A percentile compares a stretch with the other conserved stretches of the same genome.
phyloP scores from a whole-genome alignment of 2,329 filamentous ascomycete genomes.

The Cladosporium phlei region DNA sequence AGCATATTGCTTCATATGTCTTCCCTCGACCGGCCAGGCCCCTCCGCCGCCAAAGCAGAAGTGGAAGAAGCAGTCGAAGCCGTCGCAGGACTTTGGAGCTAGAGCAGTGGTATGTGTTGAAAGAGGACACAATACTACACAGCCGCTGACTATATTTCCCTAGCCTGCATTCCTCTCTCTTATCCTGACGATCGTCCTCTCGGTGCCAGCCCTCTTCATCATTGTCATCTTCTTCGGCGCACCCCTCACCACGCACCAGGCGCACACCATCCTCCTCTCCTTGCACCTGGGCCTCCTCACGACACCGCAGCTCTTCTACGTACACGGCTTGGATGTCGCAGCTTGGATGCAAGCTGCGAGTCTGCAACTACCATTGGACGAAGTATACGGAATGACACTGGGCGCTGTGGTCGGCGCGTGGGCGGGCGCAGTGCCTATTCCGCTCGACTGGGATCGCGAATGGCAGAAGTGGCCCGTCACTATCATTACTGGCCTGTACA shows the following conservation, averaged over 20 bases:
- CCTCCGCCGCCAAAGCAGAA: slow-evolving; percentile 42
- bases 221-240: slow-evolving; percentile 85
- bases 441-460: slow-evolving; percentile 96
- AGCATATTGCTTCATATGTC: slow-evolving; percentile 53
- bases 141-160: slow-evolving; percentile 10
- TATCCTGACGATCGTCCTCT: slow-evolving; percentile 51
- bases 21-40: slow-evolving; percentile 49
- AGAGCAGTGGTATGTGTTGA: slow-evolving; percentile 39
- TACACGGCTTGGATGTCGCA: slow-evolving; percentile 68
- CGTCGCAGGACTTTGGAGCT: slow-evolving; percentile 40
- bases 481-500: slow-evolving; percentile 75
- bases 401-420: slow-evolving; percentile 78
- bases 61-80: slow-evolving; percentile 49
- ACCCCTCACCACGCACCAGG: slow-evolving; percentile 73
- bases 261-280: slow-evolving; percentile 74
- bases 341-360: slow-evolving; percentile 68
- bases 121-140: not conserved
- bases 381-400: slow-evolving; percentile 75
- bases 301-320: slow-evolving; percentile 76
- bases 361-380: slow-evolving; percentile 69
- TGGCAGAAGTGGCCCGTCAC: slow-evolving; percentile 99
- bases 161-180: slow-evolving; percentile 70
- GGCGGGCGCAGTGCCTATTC: slow-evolving; percentile 91
- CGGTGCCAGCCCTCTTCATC: slow-evolving; percentile 53
- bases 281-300: slow-evolving; percentile 76